phyloP scores from a whole-genome alignment of 2,329 filamentous ascomycete genomes.

The Microcyclospora pomicola region DNA sequence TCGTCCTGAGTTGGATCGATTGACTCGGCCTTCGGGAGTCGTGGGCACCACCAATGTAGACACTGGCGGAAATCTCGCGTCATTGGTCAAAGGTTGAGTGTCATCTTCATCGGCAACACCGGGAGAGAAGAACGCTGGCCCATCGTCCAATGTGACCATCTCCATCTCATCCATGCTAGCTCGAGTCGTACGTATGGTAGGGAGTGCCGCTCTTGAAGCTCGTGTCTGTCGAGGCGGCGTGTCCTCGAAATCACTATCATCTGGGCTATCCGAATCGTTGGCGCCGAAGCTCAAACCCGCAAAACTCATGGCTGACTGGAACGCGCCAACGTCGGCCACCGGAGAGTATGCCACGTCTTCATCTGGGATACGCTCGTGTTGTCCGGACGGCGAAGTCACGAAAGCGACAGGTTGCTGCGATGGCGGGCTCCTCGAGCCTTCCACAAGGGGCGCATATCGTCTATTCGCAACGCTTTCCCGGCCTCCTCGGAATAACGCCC shows the following conservation, averaged over 20 bases:
- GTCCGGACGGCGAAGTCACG: constrained; percentile 25
- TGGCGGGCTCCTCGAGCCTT: constrained; percentile 26
- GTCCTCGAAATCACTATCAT: constrained; percentile 9
- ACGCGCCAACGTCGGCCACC: constrained; percentile 31
- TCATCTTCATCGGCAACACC: constrained; percentile 36
- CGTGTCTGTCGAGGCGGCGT: constrained; percentile 9
- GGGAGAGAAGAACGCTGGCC: constrained; percentile 41
- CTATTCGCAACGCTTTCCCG: constrained; percentile 15
- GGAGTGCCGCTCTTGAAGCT: constrained; percentile 14
- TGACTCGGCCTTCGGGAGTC: constrained; percentile 28
- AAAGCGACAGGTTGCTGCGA: constrained; percentile 17
- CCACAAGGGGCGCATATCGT: constrained; percentile 36
- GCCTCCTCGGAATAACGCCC: constrained; percentile 31
- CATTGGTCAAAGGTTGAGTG: constrained; percentile 46
- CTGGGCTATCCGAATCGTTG: constrained; percentile 4
- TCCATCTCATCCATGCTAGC: constrained; percentile 16
- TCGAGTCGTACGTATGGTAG: constrained; percentile 16
- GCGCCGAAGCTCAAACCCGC: constrained; percentile 32
- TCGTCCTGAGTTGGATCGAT: constrained; percentile 7
- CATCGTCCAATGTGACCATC: constrained; percentile 38
- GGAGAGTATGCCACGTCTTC: constrained; percentile 28
- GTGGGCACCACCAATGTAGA: constrained; percentile 35
- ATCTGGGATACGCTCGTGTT: constrained; percentile 17
- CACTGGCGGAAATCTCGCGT: constrained; percentile 38
- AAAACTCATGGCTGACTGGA: constrained; percentile 37